Percentiles rank a stretch among this genome's conserved stretches.
phyloP scores from a whole-genome alignment of 306 rosid species.

The Pterocarpus santalinus region DNA sequence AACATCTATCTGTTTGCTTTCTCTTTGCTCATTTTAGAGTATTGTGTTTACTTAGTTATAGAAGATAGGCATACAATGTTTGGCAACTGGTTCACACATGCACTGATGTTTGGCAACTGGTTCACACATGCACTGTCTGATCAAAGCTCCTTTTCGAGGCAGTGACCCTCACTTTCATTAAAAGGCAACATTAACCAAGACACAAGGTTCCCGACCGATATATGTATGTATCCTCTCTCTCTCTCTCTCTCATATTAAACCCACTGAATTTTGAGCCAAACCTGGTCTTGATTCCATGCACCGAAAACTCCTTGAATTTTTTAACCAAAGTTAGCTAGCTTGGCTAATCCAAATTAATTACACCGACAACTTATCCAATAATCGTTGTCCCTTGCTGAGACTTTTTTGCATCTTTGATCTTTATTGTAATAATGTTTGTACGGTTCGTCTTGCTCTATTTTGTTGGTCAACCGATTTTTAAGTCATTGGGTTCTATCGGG shows the following conservation, averaged over 20 bases:
- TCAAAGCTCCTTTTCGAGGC: constrained; percentile 76
- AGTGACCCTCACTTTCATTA: constrained; percentile 26
- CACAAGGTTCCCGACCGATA: constrained; percentile 27
- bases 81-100: constrained; percentile 70
- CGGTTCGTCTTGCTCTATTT: constrained; percentile 19
- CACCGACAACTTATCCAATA: constrained; percentile 20
- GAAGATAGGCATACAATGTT: neutral
- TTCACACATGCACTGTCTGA: constrained; percentile 77
- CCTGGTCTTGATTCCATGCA: constrained; percentile 41
- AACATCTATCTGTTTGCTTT: neutral
- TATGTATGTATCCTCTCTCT: neutral
- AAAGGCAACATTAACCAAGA: constrained; percentile 18
- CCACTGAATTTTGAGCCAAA: constrained; percentile 28
- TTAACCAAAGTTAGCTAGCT: constrained; percentile 16
- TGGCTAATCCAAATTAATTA: neutral
- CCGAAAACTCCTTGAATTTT: constrained; percentile 24
- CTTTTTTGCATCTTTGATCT: constrained; percentile 22
- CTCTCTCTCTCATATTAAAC: constrained; percentile 20
- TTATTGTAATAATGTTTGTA: constrained; percentile 4
- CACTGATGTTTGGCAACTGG: constrained; percentile 55
- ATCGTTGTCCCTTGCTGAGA: neutral
- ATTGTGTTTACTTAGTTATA: neutral
- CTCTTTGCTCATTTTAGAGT: too few relatives aligned
- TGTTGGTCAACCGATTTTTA: constrained; percentile 34
- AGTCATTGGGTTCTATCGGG: constrained; percentile 33